A percentile compares a stretch with the other conserved stretches of the same genome.
phyloP scores from a whole-genome alignment of 2,329 filamentous ascomycete species.

The Pseudogymnoascus sp. region DNA sequence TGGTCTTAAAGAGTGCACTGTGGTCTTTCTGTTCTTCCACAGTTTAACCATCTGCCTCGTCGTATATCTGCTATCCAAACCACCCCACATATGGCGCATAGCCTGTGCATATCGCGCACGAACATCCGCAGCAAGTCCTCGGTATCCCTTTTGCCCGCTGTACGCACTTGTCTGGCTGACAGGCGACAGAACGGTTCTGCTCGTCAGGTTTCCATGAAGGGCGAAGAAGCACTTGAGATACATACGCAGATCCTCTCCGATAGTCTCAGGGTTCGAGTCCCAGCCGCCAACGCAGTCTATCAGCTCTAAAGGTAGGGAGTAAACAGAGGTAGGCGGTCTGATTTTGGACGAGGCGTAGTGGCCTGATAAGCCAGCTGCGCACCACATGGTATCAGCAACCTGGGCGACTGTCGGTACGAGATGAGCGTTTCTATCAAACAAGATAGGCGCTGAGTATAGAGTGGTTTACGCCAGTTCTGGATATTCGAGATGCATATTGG shows the following conservation, averaged over 20 bases:
- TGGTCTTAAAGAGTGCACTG: conserved; percentile 46
- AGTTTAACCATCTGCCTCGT: conserved; percentile 51
- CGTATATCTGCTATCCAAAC: conserved; percentile 61
- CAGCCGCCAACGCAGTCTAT: conserved; percentile 65
- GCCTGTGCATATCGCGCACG: conserved; percentile 64
- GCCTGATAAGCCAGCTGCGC: conserved; percentile 62
- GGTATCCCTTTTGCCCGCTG: conserved; percentile 45
- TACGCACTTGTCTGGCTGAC: conserved; percentile 68
- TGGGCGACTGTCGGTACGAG: conserved; percentile 60
- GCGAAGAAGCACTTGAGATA: conserved; percentile 73
- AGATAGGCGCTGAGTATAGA: conserved; percentile 62
- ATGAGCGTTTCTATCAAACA: conserved; percentile 69
- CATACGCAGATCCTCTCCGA: conserved; percentile 73
- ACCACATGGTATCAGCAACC: conserved; percentile 66
- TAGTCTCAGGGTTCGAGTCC: conserved; percentile 64
- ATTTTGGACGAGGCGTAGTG: conserved; percentile 57
- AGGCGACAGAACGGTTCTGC: conserved; percentile 57
- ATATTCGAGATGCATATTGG: conserved; percentile 53
- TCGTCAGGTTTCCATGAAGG: conserved; percentile 60
- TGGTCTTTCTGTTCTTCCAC: conserved; percentile 51
- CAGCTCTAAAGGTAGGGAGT: conserved; percentile 60
- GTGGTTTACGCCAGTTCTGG: conserved; percentile 55
- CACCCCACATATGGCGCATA: conserved; percentile 69
- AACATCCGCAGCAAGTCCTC: conserved; percentile 50
- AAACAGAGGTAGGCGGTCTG: conserved; percentile 66